Base-by-base conservation (phyloP, 2,329 filamentous ascomycete genomes). In the Nemania sp. region DNA sequence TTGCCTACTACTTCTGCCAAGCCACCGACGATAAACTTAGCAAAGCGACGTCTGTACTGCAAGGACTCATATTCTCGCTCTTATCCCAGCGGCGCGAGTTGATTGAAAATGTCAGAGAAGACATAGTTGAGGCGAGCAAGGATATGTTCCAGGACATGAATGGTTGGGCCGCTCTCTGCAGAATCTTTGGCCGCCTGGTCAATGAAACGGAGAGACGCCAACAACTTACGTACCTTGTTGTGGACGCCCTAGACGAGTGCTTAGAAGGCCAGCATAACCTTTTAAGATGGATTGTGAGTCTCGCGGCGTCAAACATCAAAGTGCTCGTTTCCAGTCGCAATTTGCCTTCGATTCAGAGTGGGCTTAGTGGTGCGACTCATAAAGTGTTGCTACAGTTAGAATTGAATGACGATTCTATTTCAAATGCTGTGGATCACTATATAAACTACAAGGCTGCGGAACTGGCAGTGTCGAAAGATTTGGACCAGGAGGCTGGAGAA, bases 171-270 rank as follows among this genome's bases (percentile, higher is more conserved):
- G 66, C 67, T 8, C 46, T 80, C 19, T 69, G 64, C 4, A 57
- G 70, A 9, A 71, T 79, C 30, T 46, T 52, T 8, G 9, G 2
- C 14, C 23, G 24, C 19, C 41, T 52, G 12, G 69, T 80, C 4
- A 52, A 14, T 1, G 60, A 66, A 22, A 75, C 80, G 11, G 73
- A 77, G 47, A 56, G 63, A 0, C 58, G 26, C 8, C 49, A 74
- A 11, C 28, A 57, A 5, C 61, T 3, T 0, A 68, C 66, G 0
- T 73, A 71, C 55, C 37, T 80, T 3, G 54, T 80, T 2, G 65
- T 81, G 26, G 75, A 80, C 61, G 76, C 73, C 2, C 72, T 81
- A 0, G 75, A 81, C 53, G 76, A 81, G 59, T 80, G 77, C 19
- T 14, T 42, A 9, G 28, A 36, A 36, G 42, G n/a, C 22, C 26